Percentiles rank a stretch among this genome's conserved stretches.
Evolutionary conservation across 2,329 filamentous ascomycete species (phyloP).

Genomic region (Mycosphaerella arachidis): DNA sequence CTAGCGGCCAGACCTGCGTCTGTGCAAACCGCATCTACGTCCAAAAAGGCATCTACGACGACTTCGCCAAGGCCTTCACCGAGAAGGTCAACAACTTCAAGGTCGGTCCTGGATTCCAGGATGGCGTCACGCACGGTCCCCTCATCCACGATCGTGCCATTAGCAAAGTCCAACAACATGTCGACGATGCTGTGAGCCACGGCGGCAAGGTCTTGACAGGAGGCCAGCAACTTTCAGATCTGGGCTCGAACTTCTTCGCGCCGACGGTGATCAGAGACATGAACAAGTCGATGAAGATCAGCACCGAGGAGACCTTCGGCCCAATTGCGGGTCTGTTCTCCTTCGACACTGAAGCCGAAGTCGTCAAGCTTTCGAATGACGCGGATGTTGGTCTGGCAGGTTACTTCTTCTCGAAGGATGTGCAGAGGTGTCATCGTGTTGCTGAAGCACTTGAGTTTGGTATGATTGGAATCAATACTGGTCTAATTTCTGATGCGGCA

Average conservation of each 20-base stretch:
- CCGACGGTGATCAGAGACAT: slow-evolving; percentile 86
- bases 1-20: slow-evolving; percentile 92
- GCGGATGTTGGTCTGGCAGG: slow-evolving; percentile 84
- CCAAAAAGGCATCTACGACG: slow-evolving; percentile 71
- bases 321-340: slow-evolving; percentile 86
- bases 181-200: slow-evolving; percentile 71
- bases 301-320: slow-evolving; percentile 89
- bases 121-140: slow-evolving; percentile 71
- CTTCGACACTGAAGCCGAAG: slow-evolving; percentile 85
- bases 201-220: slow-evolving; percentile 72
- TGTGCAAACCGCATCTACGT: slow-evolving; percentile 73
- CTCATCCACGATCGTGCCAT: slow-evolving; percentile 81
- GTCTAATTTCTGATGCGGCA: slow-evolving; percentile 46
- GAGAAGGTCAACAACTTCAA: slow-evolving; percentile 70
- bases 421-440: slow-evolving; percentile 56
- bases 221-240: slow-evolving; percentile 66
- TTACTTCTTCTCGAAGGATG: slow-evolving; percentile 76
- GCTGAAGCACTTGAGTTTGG: slow-evolving; percentile 71
- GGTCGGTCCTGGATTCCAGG: slow-evolving; percentile 68
- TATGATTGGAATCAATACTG: slow-evolving; percentile 67
- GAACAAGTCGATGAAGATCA: slow-evolving; percentile 78
- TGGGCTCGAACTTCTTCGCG: slow-evolving; percentile 83
- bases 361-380: slow-evolving; percentile 75
- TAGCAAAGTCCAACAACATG: slow-evolving; percentile 72
- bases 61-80: slow-evolving; percentile 64